phyloP scores from a whole-genome alignment of 169 alveolate genomes.

The Plasmodium blacklocki region DNA sequence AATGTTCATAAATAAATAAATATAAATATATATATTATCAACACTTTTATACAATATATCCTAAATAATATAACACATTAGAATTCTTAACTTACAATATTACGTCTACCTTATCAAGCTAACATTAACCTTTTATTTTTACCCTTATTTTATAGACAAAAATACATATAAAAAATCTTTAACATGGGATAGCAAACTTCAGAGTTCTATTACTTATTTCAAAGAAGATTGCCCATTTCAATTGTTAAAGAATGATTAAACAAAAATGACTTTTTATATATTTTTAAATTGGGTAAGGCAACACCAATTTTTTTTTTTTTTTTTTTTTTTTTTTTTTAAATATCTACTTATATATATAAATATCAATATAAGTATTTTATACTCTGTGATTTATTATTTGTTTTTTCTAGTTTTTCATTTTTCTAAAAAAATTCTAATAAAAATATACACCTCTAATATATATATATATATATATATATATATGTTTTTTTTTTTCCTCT shows the following conservation, averaged over 20 bases:
- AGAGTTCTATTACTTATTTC: constrained; percentile 64
- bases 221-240: constrained; percentile 71
- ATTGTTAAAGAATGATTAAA: constrained; percentile 13
- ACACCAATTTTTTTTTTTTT: not conserved
- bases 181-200: constrained; percentile 76
- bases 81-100: not conserved
- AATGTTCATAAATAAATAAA: not conserved
- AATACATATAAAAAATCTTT: constrained; percentile 61
- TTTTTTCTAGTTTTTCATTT: no score
- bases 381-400: no score
- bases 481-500: no score
- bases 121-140: not conserved
- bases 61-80: no score
- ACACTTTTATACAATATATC: no score
- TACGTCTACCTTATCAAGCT: not conserved
- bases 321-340: not conserved
- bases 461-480: no score
- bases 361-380: not conserved
- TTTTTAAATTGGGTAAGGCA: not conserved
- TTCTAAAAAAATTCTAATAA: no score
- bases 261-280: not conserved
- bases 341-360: constrained; percentile 14
- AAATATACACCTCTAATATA: no score
- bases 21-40: not conserved
- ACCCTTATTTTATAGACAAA: constrained; percentile 20